These are phyloP conservation scores for Ophiosphaerella korrae DNA, from an alignment of 2,329 filamentous ascomycete genomes.

Conservation along the genomic window DNA sequence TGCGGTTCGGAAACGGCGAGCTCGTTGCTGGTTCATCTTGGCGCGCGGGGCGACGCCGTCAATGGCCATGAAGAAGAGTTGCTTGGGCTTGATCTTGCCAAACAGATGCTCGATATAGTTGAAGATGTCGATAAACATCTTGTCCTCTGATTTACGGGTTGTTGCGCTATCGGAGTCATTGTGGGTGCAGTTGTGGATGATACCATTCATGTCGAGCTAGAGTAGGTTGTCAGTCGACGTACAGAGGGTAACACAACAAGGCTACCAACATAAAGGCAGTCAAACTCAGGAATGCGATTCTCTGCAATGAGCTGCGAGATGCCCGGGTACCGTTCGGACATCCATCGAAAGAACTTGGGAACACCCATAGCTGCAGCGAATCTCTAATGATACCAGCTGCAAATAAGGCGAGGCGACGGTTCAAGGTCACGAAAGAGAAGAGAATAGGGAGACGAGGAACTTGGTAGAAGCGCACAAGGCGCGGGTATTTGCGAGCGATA, in stretches of 20 bases:
- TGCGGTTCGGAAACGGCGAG: conserved; percentile 91
- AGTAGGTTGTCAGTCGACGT: conserved; percentile 17
- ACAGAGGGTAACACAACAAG: not conserved
- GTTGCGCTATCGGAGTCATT: conserved; percentile 92
- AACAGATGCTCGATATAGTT: conserved; percentile 99
- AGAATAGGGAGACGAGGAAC: conserved; percentile 9
- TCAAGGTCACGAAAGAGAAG: not conserved
- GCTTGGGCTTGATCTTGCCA: conserved; percentile 97
- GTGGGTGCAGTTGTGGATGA: conserved; percentile 98
- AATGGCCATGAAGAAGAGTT: conserved; percentile 99
- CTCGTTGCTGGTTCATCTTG: conserved; percentile 99
- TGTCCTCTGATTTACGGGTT: conserved; percentile 92
- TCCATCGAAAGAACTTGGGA: conserved; percentile 97
- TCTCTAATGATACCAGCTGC: conserved; percentile 17
- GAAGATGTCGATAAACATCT: conserved; percentile 99
- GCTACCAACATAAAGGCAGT: conserved; percentile 80
- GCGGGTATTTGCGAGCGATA: conserved; percentile 20
- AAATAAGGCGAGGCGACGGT: not conserved
- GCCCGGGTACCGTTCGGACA: conserved; percentile 97
- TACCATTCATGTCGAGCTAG: conserved; percentile 95
- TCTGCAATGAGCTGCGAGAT: conserved; percentile 98
- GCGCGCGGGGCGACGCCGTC: conserved; percentile 96
- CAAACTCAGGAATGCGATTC: conserved; percentile 98
- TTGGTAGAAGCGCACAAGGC: conserved; percentile 28
- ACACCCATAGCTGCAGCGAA: conserved; percentile 63